Evolutionary conservation across 2,329 filamentous ascomycete genomes (phyloP).

Genomic region (Pseudophaeomoniella oleicola): DNA sequence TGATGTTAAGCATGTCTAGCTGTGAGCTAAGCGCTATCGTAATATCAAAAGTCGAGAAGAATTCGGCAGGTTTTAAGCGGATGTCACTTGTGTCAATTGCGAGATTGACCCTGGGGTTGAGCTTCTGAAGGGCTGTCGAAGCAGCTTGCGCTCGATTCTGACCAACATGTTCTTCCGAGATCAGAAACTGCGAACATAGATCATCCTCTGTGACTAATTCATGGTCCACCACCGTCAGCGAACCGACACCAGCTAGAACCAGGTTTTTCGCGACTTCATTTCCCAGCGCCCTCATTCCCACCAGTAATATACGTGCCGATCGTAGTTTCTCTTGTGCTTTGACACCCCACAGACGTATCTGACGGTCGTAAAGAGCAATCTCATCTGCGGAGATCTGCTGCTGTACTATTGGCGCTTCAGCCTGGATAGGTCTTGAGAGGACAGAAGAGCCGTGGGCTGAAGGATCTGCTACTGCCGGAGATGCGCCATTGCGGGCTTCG

Average conservation of each 20-base stretch:
- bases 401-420: conserved; percentile 1
- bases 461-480: too few relatives aligned
- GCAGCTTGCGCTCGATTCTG: conserved; percentile 74
- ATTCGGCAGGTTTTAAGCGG: conserved; percentile 52
- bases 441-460: background rate
- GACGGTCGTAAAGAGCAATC: conserved; percentile 91
- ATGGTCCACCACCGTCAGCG: conserved; percentile 76
- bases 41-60: conserved; percentile 67
- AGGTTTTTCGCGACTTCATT: conserved; percentile 97
- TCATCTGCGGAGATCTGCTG: conserved; percentile 47
- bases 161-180: conserved; percentile 58
- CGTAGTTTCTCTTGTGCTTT: conserved; percentile 84
- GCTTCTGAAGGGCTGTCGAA: conserved; percentile 58
- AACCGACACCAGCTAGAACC: conserved; percentile 81
- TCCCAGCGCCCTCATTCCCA: conserved; percentile 74
- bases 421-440: background rate
- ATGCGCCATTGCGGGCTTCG: background rate
- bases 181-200: conserved; percentile 69
- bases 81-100: conserved; percentile 52
- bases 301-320: conserved; percentile 74
- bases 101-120: conserved; percentile 80
- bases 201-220: conserved; percentile 63
- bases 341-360: conserved; percentile 94
- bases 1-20: conserved; percentile 55
- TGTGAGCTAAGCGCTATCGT: conserved; percentile 82